Base-by-base conservation (phyloP, 176 grass and related monocot species). In the Ananas comosus region DNA sequence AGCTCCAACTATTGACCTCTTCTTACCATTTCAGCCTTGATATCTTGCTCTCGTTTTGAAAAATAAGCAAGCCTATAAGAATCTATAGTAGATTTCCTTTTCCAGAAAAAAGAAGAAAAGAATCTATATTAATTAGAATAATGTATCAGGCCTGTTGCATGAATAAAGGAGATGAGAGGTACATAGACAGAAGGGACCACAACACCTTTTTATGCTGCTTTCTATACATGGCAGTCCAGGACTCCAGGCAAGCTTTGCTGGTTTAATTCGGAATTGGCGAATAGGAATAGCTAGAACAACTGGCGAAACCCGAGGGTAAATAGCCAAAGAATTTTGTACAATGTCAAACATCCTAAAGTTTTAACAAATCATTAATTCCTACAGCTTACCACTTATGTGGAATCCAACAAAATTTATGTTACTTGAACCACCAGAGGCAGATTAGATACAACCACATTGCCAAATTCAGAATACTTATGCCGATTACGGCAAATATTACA, bases 181-280 rank as follows among this genome's bases (percentile, higher is more conserved):
- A 59, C 11, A 19, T 9, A 16, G 16, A 21, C 8, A 59, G 19
- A 19, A 19, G 56, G 19, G n/a, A n/a, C 7, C 16, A n/a, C 7
- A 59, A 9, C 19, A 21, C 56, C 56, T 59, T 59, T 59, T 59
- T 59, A 59, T 18, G 56, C 56, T 10, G 56, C 56, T 59, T 59
- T n/a, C 56, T 59, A 18, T 59, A 59, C 13, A 59, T 59, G 56
- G 56, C 56, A 59, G 56, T 59, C 56, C 56, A 59, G 2, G 56
- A n/a, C n/a, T n/a, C n/a, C n/a, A n/a, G n/a, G n/a, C 21, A 59
- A 59, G 56, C 56, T 59, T 59, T 59, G 56, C 56, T 9, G 56
- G 56, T 59, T 59, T 59, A 19, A 59, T n/a, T 59, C n/a, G 21
- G 56, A 59, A 59, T 59, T 59, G n/a, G 56, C 5, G 10, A 59